Base-by-base conservation (phyloP, 441 rosid genomes). In the Gossypium armourianum region DNA sequence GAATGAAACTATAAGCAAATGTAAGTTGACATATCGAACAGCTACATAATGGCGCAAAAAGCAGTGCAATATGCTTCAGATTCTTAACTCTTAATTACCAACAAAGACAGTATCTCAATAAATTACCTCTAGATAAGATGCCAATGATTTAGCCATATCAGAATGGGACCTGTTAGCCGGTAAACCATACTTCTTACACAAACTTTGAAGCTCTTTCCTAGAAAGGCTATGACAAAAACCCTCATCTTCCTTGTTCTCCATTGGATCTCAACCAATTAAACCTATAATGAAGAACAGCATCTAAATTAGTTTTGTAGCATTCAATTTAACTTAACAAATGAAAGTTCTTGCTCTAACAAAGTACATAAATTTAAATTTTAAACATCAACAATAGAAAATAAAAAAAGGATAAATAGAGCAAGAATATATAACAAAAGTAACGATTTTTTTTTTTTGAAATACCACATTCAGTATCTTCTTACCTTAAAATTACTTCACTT, bases 171-270 rank as follows among this genome's bases (percentile, higher is more conserved):
- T 85, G 74, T 87, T 84, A 4, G 93, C 89, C 10, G 93, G 96
- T 77, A 91, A 80, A 60, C 86, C 82, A 80, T 78, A 86, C 53
- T 76, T 80, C 82, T 87, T 86, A 80, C 96, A 89, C 74, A 88
- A 63, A 79, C 81, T 83, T 66, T 86, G 90, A 71, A 91, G 92
- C 77, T 89, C 92, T 83, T 84, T 89, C 80, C 95, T 80, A 3
- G 97, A 77, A 70, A 80, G 89, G 10, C 77, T 74, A n/a, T 67
- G 70, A 70, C 69, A 83, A 71, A 69, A 84, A 15, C 78, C 83
- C 66, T 79, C 79, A 45, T 74, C 80, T 61, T 81, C 83, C 75
- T 83, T 74, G 73, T 79, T 83, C 9, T 71, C 79, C 92, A 90
- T 90, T 86, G 77, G 72, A 72, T 78, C 71, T 76, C 32, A 24